Conservation (phyloP, 2,329 filamentous ascomycete genomes). For the Podosphaera xanthii region DNA sequence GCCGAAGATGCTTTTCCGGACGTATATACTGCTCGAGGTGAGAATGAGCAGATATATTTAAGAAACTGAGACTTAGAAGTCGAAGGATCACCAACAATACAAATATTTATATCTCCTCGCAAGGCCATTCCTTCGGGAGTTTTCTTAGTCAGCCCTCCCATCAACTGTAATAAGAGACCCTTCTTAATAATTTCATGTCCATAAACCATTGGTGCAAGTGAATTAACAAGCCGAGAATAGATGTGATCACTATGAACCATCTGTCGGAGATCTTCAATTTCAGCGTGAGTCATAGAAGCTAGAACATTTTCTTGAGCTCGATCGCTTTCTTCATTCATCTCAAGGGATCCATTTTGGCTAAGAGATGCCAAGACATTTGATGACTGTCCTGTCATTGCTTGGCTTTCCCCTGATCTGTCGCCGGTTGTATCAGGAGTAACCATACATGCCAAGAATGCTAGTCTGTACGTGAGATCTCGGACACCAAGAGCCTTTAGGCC, state of each 20-base stretch:
- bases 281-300: slow-evolving; percentile 59
- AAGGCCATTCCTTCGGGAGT: slow-evolving; percentile 98
- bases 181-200: slow-evolving; percentile 97
- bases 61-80: slow-evolving; percentile 96
- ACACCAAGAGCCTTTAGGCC: slow-evolving; percentile 86
- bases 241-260: slow-evolving; percentile 66
- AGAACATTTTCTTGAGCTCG: slow-evolving; percentile 74
- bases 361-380: slow-evolving; percentile 69
- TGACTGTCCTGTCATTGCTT: slow-evolving; percentile 47
- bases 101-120: slow-evolving; percentile 95
- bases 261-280: slow-evolving; percentile 65
- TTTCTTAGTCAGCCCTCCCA: slow-evolving; percentile 87
- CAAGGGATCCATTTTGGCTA: slow-evolving; percentile 45
- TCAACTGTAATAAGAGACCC: slow-evolving; percentile 77
- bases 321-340: slow-evolving; percentile 50
- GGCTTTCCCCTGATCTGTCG: slow-evolving; percentile 48
- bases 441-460: slow-evolving; percentile 97
- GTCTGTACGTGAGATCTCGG: slow-evolving; percentile 77
- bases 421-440: slow-evolving; percentile 71
- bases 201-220: slow-evolving; percentile 92
- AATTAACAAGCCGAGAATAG: slow-evolving; percentile 86
- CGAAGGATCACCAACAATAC: slow-evolving; percentile 97
- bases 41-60: slow-evolving; percentile 97
- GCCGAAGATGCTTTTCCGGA: slow-evolving; percentile 63
- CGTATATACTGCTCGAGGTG: slow-evolving; percentile 66